A percentile compares a stretch with the other conserved stretches of the same genome.
Conservation (phyloP, 2,329 filamentous ascomycete species). For the Fusarium odoratissimum region DNA sequence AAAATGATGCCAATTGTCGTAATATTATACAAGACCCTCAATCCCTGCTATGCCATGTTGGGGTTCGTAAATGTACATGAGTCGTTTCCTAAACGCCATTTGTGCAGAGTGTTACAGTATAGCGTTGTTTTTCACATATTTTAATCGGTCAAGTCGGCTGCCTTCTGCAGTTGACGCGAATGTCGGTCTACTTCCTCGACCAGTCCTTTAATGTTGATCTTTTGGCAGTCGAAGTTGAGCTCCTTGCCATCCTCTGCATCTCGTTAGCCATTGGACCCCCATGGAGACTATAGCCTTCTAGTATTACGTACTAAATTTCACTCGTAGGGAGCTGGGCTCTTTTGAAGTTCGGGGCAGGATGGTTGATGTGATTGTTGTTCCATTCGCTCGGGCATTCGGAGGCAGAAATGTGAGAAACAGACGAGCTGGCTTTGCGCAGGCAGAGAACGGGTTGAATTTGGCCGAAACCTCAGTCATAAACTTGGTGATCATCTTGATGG, state of each 20-base stretch:
- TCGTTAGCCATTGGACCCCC: conserved; percentile 40
- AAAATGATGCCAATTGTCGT: conserved; percentile 39
- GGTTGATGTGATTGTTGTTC: conserved; percentile 82
- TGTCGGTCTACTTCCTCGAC: conserved; percentile 91
- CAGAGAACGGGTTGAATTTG: conserved; percentile 92
- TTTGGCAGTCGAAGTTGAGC: conserved; percentile 82
- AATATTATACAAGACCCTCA: conserved; percentile 43
- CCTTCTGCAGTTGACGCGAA: conserved; percentile 82
- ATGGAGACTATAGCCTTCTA: neutral
- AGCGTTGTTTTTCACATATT: conserved; percentile 39
- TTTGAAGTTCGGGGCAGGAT: conserved; percentile 77
- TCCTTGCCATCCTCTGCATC: conserved; percentile 88
- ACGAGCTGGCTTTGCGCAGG: conserved; percentile 82
- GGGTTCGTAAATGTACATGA: conserved; percentile 33
- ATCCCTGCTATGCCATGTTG: conserved; percentile 31
- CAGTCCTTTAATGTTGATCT: conserved; percentile 85
- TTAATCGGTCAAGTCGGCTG: conserved; percentile 77
- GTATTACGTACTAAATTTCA: conserved; percentile 83
- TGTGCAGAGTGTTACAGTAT: conserved; percentile 48
- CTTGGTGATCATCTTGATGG: conserved; percentile 78
- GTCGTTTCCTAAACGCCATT: conserved; percentile 48
- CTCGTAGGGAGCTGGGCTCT: conserved; percentile 73
- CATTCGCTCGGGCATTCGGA: conserved; percentile 76
- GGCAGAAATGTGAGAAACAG: conserved; percentile 89
- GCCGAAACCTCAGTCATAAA: conserved; percentile 88